Conservation (phyloP, 1,139 yeast genomes). For the Suhomyces anneliseae region DNA sequence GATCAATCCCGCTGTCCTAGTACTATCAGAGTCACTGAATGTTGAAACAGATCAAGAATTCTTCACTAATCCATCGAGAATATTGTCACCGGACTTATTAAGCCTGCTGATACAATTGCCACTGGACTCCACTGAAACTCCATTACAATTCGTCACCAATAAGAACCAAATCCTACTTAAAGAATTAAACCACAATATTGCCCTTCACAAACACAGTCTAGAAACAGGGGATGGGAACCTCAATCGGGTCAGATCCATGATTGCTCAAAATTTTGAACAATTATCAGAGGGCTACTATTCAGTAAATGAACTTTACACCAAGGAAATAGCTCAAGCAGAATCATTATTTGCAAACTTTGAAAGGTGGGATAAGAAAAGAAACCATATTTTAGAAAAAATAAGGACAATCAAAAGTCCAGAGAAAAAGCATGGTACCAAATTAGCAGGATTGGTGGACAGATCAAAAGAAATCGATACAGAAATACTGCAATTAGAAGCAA, state of each 20-base stretch:
- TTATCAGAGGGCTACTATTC: constrained; percentile 47
- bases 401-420: constrained; percentile 41
- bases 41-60: constrained; percentile 14
- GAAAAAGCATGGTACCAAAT: constrained; percentile 47
- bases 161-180: constrained; percentile 24
- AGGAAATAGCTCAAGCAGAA: constrained; percentile 34
- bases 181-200: constrained; percentile 24
- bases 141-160: constrained; percentile 34
- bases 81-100: constrained; percentile 8
- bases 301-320: constrained; percentile 48
- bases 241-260: constrained; percentile 26
- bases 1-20: constrained; percentile 31
- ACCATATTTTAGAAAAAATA: constrained; percentile 35
- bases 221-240: constrained; percentile 36
- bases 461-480: constrained; percentile 39
- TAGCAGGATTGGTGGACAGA: constrained; percentile 38
- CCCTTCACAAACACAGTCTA: constrained; percentile 24
- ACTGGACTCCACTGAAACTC: constrained; percentile 15
- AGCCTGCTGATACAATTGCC: not conserved
- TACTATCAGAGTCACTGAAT: constrained; percentile 24
- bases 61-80: constrained; percentile 24
- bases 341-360: constrained; percentile 35
- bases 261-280: constrained; percentile 31
- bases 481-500: constrained; percentile 41
- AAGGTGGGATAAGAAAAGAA: constrained; percentile 47